These are phyloP conservation scores for Groenewaldozyma sp. DNA, from an alignment of 1,139 yeast genomes.

Conservation along the genomic window DNA sequence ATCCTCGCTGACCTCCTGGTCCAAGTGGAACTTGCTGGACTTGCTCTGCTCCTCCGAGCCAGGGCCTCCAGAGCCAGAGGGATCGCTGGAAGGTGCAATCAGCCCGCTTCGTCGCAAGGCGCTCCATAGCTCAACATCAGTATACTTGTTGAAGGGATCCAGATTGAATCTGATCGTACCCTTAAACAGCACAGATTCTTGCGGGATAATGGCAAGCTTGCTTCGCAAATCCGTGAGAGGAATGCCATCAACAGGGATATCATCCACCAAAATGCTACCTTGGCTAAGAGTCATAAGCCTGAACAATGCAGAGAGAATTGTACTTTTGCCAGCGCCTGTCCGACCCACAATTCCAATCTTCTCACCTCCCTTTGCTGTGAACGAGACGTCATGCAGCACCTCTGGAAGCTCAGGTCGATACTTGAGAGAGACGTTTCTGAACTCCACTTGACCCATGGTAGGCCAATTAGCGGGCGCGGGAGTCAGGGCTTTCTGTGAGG, in stretches of 20 bases:
- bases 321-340: conserved; percentile 71
- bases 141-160: conserved; percentile 49
- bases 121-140: conserved; percentile 46
- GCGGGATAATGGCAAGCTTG: conserved; percentile 61
- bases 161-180: conserved; percentile 56
- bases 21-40: conserved; percentile 50
- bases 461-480: conserved; percentile 52
- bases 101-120: conserved; percentile 41
- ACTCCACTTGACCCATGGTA: conserved; percentile 43
- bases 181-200: conserved; percentile 60
- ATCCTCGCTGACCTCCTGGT: conserved; percentile 58
- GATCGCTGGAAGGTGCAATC: conserved; percentile 32
- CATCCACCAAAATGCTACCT: conserved; percentile 51
- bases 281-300: conserved; percentile 44
- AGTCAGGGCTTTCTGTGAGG: conserved; percentile 32
- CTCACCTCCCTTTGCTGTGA: conserved; percentile 40
- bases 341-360: conserved; percentile 69
- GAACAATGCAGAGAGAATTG: conserved; percentile 54
- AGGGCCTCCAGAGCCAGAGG: conserved; percentile 21
- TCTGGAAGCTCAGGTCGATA: conserved; percentile 69
- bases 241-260: conserved; percentile 43
- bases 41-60: conserved; percentile 18
- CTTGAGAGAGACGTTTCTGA: conserved; percentile 49
- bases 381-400: conserved; percentile 48
- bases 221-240: conserved; percentile 50